Base-by-base conservation (phyloP, 192 early-diverging fungal species). In the Backusella circina region DNA sequence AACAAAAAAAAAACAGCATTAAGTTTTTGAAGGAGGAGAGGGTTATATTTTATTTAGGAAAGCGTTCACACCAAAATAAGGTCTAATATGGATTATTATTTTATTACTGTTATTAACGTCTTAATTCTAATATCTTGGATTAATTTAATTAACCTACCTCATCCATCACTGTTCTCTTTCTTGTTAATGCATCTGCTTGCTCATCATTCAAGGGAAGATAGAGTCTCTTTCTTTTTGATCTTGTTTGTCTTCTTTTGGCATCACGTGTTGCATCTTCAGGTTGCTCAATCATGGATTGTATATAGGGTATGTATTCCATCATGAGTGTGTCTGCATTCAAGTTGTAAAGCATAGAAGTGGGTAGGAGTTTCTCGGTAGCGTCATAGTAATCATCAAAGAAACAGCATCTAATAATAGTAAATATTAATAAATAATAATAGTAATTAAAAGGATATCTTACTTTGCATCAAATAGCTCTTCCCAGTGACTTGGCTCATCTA, bases 401-500 rank as follows among this genome's bases (percentile, higher is more conserved):
- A 47, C 28, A 1, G 5, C 37, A 41, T 16, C 69, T 70, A 44
- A 18, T 31, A 28, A 65, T 67, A 35, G 4, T 15, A 41, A 37
- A 10, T 37, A 5, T 41, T 18, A 41, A 41, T 41, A 41, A n/a
- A n/a, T n/a, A n/a, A n/a, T n/a, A n/a, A n/a, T n/a, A n/a, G n/a
- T 16, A 16, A 41, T 18, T 16, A 16, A 41, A n/a, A 41, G 39
- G 13, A 41, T 3, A 51, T n/a, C 3, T 41, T 47, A 70, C 69
- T 31, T 70, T 41, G 69, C 12, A 41, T 70, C 69, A 28, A 6
- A 47, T 13, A 37, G 2, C 5, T 70, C 69, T 6, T 70, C 69
- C 69, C 69, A 70, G 47, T 70, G 69, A 47, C 69, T 70, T 16
- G 37, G 15, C 28, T 41, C 69, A 70, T 70, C 41, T 15, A 26